Base-by-base conservation (phyloP, 2,329 filamentous ascomycete genomes). In the Endothia cerciana region DNA sequence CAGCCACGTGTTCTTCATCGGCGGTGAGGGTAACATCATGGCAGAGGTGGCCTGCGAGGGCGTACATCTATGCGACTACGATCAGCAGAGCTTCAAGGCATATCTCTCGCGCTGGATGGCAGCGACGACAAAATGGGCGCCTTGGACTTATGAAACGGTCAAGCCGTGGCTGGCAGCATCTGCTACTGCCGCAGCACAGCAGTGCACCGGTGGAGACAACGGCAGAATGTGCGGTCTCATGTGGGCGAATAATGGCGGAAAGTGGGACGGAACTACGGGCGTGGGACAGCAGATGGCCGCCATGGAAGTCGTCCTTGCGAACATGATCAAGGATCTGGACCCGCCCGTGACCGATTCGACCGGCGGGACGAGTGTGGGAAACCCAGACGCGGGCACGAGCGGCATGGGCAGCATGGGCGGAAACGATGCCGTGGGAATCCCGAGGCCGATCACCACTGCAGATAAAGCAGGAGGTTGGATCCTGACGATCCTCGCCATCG, bases 211-310 rank as follows among this genome's bases (percentile, higher is more conserved):
- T 33, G 87, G 87, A 19, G 69, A 73, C 33, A 87, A 86, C 68
- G 80, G 82, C 3, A 82, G 81, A 33, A 82, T 87, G 80, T 90
- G 87, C 70, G 86, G 87, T 10, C 75, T 87, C 62, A 83, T 83
- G 66, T 90, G 88, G 87, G 83, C 82, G 56, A 80, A 82, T 62
- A 77, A 81, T 64, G 51, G 33, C 28, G 78, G 76, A 0, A 75
- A 76, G 10, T 90, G 83, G 76, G 87, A 91, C 73, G 85, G 86
- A 30, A 81, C 80, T 1, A 83, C 80, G 7, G 89, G 89, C 7
- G 84, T 91, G 2, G 89, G 89, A 5, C 88, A 91, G 74, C 88
- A 91, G 76, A 91, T 92, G 89, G 83, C 86, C 1, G 88, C 86
- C 2, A 78, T 91, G 74, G 87, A 91, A 72, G 81, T 90, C 11